These are phyloP conservation scores for Trypanosoma brucei DNA, from an alignment of 208 protist genomes.

Conservation along the genomic window DNA sequence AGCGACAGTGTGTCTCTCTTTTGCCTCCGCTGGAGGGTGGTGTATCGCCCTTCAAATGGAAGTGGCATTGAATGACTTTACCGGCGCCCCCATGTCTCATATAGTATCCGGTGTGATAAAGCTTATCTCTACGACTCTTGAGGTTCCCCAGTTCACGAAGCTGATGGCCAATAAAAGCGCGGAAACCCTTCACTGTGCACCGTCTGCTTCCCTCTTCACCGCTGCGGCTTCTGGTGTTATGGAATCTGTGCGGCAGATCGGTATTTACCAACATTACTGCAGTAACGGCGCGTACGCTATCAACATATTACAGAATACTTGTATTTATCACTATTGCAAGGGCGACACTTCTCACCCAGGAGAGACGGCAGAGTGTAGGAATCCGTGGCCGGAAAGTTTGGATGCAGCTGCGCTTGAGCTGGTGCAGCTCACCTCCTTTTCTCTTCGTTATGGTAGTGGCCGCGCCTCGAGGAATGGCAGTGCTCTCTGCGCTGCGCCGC, in stretches of 20 bases:
- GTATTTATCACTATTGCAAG: slow-evolving; percentile 8
- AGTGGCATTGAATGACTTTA: slow-evolving; percentile 35
- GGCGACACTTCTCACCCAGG: background rate
- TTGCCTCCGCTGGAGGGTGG: slow-evolving; percentile 44
- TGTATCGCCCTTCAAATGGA: slow-evolving; percentile 41
- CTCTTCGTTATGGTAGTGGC: background rate
- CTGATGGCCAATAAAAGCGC: background rate
- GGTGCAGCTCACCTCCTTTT: background rate
- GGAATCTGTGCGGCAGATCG: slow-evolving; percentile 8
- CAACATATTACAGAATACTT: slow-evolving; percentile 2
- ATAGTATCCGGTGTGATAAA: slow-evolving; percentile 44
- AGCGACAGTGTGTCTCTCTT: slow-evolving; percentile 26
- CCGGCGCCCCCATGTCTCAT: slow-evolving; percentile 41
- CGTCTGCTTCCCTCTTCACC: background rate
- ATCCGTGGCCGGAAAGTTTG: slow-evolving; percentile 13
- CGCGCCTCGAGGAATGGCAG: background rate
- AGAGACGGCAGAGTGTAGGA: background rate
- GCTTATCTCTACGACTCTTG: slow-evolving; percentile 32
- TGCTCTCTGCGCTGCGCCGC: background rate
- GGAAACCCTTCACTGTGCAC: background rate
- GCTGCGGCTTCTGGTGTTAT: background rate
- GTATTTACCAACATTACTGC: slow-evolving; percentile 12
- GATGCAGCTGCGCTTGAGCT: slow-evolving; percentile 1
- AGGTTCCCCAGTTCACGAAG: slow-evolving; percentile 13
- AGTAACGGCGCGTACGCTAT: background rate